phyloP scores from a whole-genome alignment of 2,329 filamentous ascomycete genomes.

The Blumeriella jaapii region DNA sequence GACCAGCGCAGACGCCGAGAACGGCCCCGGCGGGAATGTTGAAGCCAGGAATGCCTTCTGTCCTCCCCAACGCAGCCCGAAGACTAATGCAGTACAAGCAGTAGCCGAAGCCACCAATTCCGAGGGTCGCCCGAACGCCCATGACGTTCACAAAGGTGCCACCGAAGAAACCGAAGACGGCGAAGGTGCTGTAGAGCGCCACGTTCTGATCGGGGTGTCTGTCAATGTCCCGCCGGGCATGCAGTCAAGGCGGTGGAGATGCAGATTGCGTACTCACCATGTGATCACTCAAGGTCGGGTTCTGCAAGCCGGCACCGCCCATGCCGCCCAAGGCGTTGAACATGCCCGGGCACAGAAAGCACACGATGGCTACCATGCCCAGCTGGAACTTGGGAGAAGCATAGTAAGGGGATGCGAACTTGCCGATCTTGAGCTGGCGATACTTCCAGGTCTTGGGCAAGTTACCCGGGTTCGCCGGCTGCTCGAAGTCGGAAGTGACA shows the following conservation, averaged over 20 bases:
- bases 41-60: too few relatives aligned
- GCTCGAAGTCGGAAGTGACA: too few relatives aligned
- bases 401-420: constrained; percentile 49
- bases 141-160: constrained; percentile 69
- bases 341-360: constrained; percentile 64
- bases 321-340: constrained; percentile 57
- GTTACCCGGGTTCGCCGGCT: too few relatives aligned
- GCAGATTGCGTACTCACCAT: constrained; percentile 20
- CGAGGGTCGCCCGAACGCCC: constrained; percentile 56
- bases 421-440: constrained; percentile 44
- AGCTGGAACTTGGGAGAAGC: constrained; percentile 65
- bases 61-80: constrained; percentile 59
- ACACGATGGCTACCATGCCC: constrained; percentile 57
- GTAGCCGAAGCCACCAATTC: constrained; percentile 67
- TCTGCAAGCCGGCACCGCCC: constrained; percentile 50
- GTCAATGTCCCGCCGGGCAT: not conserved
- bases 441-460: constrained; percentile 52
- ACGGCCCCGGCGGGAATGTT: constrained; percentile 66
- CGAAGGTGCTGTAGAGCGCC: constrained; percentile 39
- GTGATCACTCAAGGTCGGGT: constrained; percentile 39
- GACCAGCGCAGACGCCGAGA: constrained; percentile 66
- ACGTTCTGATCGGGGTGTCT: constrained; percentile 23
- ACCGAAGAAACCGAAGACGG: constrained; percentile 56
- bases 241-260: not conserved
- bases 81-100: constrained; percentile 62